Percentiles rank a stretch among this genome's conserved stretches.
These are phyloP conservation scores for Pythium brachiatum DNA, from an alignment of 352 stramenopile species.

Conservation along the genomic window DNA sequence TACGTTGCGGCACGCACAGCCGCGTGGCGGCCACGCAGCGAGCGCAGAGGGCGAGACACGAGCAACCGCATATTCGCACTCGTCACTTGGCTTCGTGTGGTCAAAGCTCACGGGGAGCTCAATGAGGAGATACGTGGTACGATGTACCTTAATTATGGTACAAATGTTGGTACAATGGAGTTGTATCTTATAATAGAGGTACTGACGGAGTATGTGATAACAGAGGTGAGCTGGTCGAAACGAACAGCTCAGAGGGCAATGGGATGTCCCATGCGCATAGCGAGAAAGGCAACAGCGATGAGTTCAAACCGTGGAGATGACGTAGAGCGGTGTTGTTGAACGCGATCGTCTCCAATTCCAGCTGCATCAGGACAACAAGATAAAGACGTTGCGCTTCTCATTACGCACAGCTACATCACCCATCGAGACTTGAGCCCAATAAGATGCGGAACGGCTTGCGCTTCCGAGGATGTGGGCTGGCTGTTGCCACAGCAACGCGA, in stretches of 20 bases:
- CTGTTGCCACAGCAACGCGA: no score
- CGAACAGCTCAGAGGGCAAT: no score
- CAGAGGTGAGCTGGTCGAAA: background rate
- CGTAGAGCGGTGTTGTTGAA: background rate
- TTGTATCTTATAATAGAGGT: background rate
- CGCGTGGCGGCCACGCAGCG: conserved; percentile 3
- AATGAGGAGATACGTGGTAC: conserved; percentile 5
- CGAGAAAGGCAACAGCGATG: background rate
- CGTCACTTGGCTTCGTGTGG: background rate
- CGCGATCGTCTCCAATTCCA: background rate
- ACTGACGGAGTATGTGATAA: background rate
- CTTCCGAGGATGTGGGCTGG: no score
- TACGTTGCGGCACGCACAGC: background rate
- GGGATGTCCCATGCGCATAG: no score
- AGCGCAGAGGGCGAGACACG: background rate
- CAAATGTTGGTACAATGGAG: background rate
- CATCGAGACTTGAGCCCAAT: no score
- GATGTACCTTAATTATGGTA: background rate
- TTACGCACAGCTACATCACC: no score
- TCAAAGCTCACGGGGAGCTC: background rate
- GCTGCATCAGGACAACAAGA: background rate
- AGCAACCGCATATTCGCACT: background rate
- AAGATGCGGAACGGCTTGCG: no score
- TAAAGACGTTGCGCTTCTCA: background rate
- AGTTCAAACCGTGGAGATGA: background rate